phyloP scores from a whole-genome alignment of 129 eudicot genomes.

The sunflower (Helianthus annuus) region DNA sequence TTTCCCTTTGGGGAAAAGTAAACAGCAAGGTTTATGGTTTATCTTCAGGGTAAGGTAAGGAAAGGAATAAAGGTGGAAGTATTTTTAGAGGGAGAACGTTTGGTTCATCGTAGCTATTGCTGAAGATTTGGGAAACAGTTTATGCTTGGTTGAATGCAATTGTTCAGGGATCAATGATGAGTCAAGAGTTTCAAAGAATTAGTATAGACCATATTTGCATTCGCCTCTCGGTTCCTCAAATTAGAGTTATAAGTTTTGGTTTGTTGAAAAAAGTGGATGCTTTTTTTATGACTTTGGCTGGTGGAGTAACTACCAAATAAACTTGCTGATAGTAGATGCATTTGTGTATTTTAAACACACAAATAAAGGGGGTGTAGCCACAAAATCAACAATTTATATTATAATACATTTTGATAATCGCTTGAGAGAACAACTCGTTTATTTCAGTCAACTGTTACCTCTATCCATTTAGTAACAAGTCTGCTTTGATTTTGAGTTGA shows the following conservation, averaged over 20 bases:
- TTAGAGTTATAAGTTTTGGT: too few species aligned
- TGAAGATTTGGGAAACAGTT: conserved; percentile 36
- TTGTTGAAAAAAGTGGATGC: too few species aligned
- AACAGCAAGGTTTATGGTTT: background rate
- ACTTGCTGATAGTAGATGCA: too few species aligned
- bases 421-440: conserved; percentile 13
- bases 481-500: conserved; percentile 23
- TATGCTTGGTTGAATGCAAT: conserved; percentile 44
- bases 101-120: conserved; percentile 64
- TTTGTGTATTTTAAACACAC: too few species aligned
- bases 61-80: conserved; percentile 44
- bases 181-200: conserved; percentile 29
- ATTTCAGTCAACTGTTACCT: conserved; percentile 10
- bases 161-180: conserved; percentile 12
- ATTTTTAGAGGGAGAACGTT: conserved; percentile 39
- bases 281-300: too few species aligned
- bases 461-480: background rate
- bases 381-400: too few species aligned
- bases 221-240: conserved; percentile 47
- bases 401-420: too few species aligned
- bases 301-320: too few species aligned
- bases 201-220: conserved; percentile 45
- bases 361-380: too few species aligned
- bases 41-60: background rate
- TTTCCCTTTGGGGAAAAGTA: too few species aligned